phyloP scores from a whole-genome alignment of 2,329 filamentous ascomycete genomes.

The Ophiostoma perfectum region DNA sequence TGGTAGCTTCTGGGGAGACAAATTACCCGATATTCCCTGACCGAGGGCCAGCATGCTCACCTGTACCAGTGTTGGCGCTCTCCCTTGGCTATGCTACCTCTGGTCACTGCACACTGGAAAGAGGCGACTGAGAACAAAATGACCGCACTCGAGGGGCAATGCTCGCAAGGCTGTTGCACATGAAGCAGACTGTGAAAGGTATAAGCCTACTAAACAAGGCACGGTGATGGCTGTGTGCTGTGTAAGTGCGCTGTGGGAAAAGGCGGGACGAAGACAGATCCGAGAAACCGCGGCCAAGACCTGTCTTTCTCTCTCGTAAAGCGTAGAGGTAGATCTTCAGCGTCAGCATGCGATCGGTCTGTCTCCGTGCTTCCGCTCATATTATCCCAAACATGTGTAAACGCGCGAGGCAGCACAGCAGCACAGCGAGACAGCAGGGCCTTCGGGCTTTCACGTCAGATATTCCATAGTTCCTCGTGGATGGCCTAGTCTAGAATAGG shows the following conservation, averaged over 20 bases:
- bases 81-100: not conserved
- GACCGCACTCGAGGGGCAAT: not conserved
- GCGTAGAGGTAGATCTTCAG: not conserved
- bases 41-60: no score
- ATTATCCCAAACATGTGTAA: constrained; percentile 1
- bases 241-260: not conserved
- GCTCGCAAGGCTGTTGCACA: not conserved
- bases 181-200: not conserved
- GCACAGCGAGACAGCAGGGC: not conserved
- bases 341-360: not conserved
- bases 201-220: not conserved
- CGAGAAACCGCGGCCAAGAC: not conserved
- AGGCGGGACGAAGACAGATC: not conserved
- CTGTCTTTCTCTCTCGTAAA: not conserved
- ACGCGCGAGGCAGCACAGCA: not conserved
- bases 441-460: not conserved
- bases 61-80: no score
- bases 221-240: not conserved
- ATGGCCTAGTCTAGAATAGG: no score
- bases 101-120: not conserved
- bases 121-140: constrained; percentile 1
- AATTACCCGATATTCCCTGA: no score
- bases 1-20: no score
- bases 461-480: not conserved
- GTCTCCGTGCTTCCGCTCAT: constrained; percentile 1